A percentile compares a stretch with the other conserved stretches of the same genome.
Conservation (phyloP, 352 stramenopile genomes). For the Elongisporangium prolatum region DNA sequence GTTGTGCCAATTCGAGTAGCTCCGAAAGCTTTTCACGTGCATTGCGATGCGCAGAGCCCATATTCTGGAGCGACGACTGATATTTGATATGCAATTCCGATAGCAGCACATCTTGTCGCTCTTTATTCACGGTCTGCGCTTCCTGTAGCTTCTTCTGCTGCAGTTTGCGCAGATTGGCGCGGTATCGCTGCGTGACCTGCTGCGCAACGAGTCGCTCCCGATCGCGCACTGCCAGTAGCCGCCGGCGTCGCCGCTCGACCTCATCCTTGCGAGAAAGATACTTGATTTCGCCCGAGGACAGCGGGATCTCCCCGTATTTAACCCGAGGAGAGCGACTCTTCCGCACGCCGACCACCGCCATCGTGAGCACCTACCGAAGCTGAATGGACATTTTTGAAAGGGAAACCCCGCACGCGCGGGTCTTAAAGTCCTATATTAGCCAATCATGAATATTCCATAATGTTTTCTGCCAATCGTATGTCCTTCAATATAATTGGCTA, state of each 20-base stretch:
- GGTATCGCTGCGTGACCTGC: constrained; percentile 68
- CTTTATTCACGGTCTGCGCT: constrained; percentile 19
- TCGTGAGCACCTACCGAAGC: too few species aligned
- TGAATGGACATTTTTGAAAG: constrained; percentile 5
- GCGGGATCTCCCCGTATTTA: constrained; percentile 40
- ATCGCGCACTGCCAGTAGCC: constrained; percentile 52
- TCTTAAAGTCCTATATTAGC: background rate
- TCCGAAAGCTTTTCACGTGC: constrained; percentile 51
- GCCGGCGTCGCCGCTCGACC: constrained; percentile 33
- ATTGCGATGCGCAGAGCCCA: constrained; percentile 56
- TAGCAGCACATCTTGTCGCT: constrained; percentile 34
- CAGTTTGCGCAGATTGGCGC: constrained; percentile 51
- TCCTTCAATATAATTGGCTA: background rate
- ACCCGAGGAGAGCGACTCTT: constrained; percentile 6
- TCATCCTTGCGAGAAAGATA: constrained; percentile 56
- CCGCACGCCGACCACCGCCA: constrained; percentile 15
- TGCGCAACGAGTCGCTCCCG: constrained; percentile 57
- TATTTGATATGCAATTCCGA: constrained; percentile 45
- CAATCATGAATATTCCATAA: background rate
- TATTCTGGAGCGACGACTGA: constrained; percentile 50
- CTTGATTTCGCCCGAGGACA: constrained; percentile 61
- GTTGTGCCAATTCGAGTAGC: constrained; percentile 39
- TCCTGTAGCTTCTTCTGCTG: constrained; percentile 27
- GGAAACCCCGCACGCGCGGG: background rate
- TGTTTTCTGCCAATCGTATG: background rate